Percentiles rank a stretch among this genome's conserved stretches.
Evolutionary conservation across 371 early-diverging fungal species (phyloP).

Genomic region (Apophysomyces ossiformis): DNA sequence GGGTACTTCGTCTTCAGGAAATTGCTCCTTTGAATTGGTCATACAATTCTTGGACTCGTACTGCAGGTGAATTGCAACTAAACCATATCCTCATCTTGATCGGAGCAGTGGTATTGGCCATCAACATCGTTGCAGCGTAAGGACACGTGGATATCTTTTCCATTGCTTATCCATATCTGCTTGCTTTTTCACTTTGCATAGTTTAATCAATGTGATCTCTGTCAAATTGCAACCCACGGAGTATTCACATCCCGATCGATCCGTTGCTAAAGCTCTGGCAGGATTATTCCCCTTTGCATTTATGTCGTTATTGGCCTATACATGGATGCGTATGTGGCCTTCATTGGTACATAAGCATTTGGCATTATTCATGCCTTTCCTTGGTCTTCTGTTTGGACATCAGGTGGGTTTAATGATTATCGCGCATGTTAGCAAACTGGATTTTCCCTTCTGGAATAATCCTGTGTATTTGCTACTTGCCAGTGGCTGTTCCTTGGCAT

Average conservation of each 20-base stretch:
- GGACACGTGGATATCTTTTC: conserved; percentile 14
- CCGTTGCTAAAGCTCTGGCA: conserved; percentile 57
- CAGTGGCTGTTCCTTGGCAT: conserved; percentile 71
- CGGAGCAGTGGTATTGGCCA: conserved; percentile 58
- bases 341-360: conserved; percentile 65
- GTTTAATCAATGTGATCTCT: conserved; percentile 34
- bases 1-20: conserved; percentile 42
- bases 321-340: conserved; percentile 80
- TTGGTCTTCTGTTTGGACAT: conserved; percentile 84
- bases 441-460: conserved; percentile 76
- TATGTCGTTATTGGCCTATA: conserved; percentile 54
- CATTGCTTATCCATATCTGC: not conserved
- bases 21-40: conserved; percentile 31
- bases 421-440: conserved; percentile 82
- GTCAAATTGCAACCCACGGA: conserved; percentile 43
- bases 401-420: conserved; percentile 86
- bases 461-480: conserved; percentile 55
- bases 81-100: conserved; percentile 66
- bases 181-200: conserved; percentile 9
- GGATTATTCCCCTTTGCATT: conserved; percentile 71
- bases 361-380: conserved; percentile 68
- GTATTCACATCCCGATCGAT: conserved; percentile 43
- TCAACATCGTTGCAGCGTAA: conserved; percentile 66
- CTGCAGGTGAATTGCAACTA: conserved; percentile 59
- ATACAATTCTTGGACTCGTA: conserved; percentile 24